phyloP scores from a whole-genome alignment of 2,329 filamentous ascomycete genomes.

The Neospermospora avenae region DNA sequence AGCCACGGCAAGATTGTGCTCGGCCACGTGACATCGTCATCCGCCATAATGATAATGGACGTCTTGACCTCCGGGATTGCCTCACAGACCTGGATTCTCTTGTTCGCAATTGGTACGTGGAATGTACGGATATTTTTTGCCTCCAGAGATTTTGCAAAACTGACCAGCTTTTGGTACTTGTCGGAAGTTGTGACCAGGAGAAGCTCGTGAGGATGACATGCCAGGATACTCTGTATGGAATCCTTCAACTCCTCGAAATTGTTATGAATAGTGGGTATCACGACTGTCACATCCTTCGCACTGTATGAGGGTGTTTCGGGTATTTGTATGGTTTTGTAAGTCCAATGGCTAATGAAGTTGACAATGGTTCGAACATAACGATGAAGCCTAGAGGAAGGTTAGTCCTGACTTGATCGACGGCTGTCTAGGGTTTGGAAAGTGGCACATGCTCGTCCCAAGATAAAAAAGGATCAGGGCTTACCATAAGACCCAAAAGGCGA shows the following conservation, averaged over 20 bases:
- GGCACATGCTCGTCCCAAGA: not conserved
- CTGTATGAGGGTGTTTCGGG: slow-evolving; percentile 66
- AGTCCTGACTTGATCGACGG: not conserved
- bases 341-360: slow-evolving; percentile 82
- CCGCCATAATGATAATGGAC: slow-evolving; percentile 83
- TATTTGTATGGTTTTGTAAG: slow-evolving; percentile 79
- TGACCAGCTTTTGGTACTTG: slow-evolving; percentile 66
- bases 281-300: slow-evolving; percentile 84
- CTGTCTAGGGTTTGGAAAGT: not conserved
- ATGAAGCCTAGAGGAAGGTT: slow-evolving; percentile 61
- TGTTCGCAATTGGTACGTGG: slow-evolving; percentile 83
- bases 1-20: slow-evolving; percentile 85
- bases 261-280: slow-evolving; percentile 89
- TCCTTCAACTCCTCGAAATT: slow-evolving; percentile 78
- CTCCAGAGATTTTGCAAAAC: slow-evolving; percentile 59
- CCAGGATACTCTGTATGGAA: slow-evolving; percentile 74
- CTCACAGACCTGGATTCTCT: slow-evolving; percentile 88
- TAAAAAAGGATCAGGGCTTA: slow-evolving; percentile 13
- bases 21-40: slow-evolving; percentile 95
- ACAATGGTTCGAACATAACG: slow-evolving; percentile 83
- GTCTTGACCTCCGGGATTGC: slow-evolving; percentile 84
- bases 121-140: slow-evolving; percentile 68
- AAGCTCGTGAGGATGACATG: slow-evolving; percentile 66
- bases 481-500: slow-evolving; percentile 26
- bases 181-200: slow-evolving; percentile 85